Evolutionary conservation across 2,329 filamentous ascomycete genomes (phyloP).

Genomic region (Penicillium sp.): DNA sequence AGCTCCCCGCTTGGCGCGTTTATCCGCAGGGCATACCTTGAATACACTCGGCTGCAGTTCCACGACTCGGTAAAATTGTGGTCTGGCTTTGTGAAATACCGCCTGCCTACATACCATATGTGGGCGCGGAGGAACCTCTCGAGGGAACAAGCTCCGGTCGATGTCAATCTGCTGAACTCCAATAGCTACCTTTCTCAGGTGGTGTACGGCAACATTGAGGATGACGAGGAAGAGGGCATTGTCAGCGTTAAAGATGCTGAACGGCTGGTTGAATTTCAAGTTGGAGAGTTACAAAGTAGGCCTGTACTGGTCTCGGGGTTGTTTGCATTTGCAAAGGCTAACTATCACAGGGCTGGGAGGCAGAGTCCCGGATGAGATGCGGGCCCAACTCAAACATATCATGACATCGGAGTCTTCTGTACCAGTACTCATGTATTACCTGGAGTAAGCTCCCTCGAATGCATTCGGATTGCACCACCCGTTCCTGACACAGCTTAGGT

Average conservation of each 20-base stretch:
- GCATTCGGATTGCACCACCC: neutral
- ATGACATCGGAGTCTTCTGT: conserved; percentile 63
- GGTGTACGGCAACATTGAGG: conserved; percentile 48
- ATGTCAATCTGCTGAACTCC: conserved; percentile 58
- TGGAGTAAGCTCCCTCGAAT: conserved; percentile 51
- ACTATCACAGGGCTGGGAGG: conserved; percentile 63
- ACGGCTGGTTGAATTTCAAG: conserved; percentile 77
- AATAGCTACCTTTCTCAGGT: conserved; percentile 47
- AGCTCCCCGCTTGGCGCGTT: conserved; percentile 79
- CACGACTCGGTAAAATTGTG: conserved; percentile 73
- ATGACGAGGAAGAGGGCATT: conserved; percentile 38
- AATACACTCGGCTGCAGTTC: conserved; percentile 77
- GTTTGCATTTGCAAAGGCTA: conserved; percentile 14
- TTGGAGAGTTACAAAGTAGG: conserved; percentile 77
- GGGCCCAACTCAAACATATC: conserved; percentile 64
- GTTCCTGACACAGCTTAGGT: conserved; percentile 49
- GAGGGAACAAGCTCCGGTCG: conserved; percentile 50
- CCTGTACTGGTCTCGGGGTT: conserved; percentile 20
- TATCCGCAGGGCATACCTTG: conserved; percentile 68
- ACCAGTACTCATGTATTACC: conserved; percentile 70
- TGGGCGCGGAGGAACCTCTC: conserved; percentile 55
- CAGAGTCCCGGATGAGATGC: conserved; percentile 70
- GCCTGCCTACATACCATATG: conserved; percentile 64
- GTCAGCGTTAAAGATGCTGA: conserved; percentile 78
- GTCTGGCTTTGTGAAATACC: conserved; percentile 75